Evolutionary conservation across 2,329 filamentous ascomycete genomes (phyloP).

Genomic region (Stromatinia cepivora): DNA sequence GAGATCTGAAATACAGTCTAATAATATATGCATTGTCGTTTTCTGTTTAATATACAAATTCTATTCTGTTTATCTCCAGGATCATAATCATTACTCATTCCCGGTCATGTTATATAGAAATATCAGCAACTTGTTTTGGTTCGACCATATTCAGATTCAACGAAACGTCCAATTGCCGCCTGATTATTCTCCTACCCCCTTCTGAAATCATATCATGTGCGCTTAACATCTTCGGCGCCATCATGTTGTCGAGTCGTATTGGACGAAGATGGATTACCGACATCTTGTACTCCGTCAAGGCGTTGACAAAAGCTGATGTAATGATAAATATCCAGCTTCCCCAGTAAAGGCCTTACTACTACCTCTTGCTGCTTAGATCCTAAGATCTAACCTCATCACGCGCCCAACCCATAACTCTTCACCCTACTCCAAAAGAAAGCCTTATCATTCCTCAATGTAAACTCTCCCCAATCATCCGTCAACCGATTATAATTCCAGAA

Average conservation of each 20-base stretch:
- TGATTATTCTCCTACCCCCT: not conserved
- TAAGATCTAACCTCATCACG: conserved; percentile 33
- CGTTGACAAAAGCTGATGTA: not conserved
- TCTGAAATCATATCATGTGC: not conserved
- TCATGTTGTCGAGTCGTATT: not conserved
- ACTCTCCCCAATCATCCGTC: conserved; percentile 89
- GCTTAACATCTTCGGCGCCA: not conserved
- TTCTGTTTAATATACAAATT: not conserved
- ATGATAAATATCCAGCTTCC: not conserved
- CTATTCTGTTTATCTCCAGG: not conserved
- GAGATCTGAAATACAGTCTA: not conserved
- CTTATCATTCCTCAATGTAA: conserved; percentile 64
- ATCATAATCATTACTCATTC: not conserved
- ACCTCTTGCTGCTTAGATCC: not conserved
- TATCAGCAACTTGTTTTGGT: not conserved
- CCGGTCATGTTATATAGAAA: not conserved
- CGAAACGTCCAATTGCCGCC: not conserved
- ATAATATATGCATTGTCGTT: too few relatives aligned
- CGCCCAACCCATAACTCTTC: conserved; percentile 58
- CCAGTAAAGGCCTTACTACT: too few relatives aligned
- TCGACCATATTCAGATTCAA: not conserved
- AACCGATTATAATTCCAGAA: conserved; percentile 90
- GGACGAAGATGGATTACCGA: not conserved
- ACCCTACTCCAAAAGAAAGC: conserved; percentile 69
- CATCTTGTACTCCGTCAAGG: not conserved